Conservation (phyloP, 2,329 filamentous ascomycete genomes). For the Aspergillus udagawae region DNA sequence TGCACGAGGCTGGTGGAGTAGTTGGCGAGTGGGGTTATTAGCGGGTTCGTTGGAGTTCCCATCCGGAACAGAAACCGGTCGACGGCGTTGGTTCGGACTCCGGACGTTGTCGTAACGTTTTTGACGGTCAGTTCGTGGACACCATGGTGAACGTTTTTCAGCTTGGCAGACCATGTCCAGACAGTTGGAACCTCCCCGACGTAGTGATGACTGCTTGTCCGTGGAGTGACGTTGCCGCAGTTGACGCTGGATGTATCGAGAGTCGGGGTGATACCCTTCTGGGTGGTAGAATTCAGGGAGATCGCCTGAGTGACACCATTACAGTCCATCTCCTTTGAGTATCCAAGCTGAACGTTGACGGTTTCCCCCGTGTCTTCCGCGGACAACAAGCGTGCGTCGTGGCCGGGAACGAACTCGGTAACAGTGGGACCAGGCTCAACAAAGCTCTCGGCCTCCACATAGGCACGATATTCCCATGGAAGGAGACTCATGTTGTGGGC, state of each 20-base stretch:
- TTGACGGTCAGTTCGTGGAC: conserved; percentile 55
- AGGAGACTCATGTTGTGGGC: conserved; percentile 48
- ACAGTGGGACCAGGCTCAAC: conserved; percentile 52
- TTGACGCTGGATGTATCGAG: conserved; percentile 26
- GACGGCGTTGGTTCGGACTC: conserved; percentile 45
- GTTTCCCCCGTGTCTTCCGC: conserved; percentile 37
- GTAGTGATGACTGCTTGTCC: conserved; percentile 13
- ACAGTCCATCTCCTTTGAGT: conserved; percentile 59
- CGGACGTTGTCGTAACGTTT: conserved; percentile 46
- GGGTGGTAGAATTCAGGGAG: conserved; percentile 50
- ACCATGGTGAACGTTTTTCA: conserved; percentile 56
- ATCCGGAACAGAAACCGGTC: conserved; percentile 61
- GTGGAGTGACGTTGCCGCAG: not conserved
- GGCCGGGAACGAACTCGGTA: conserved; percentile 57
- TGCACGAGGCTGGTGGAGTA: conserved; percentile 54
- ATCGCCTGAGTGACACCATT: conserved; percentile 47
- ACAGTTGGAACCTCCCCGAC: conserved; percentile 44
- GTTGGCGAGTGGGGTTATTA: conserved; percentile 56
- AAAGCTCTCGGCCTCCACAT: conserved; percentile 51
- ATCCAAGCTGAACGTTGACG: conserved; percentile 51
- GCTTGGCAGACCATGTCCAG: conserved; percentile 51
- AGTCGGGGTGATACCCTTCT: conserved; percentile 38
- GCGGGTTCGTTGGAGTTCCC: conserved; percentile 54
- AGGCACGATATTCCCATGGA: conserved; percentile 56
- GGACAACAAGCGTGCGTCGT: conserved; percentile 56